Percentiles rank a stretch among this genome's conserved stretches.
These are phyloP conservation scores for Alnus rubra DNA, from an alignment of 306 rosid species.

Conservation along the genomic window DNA sequence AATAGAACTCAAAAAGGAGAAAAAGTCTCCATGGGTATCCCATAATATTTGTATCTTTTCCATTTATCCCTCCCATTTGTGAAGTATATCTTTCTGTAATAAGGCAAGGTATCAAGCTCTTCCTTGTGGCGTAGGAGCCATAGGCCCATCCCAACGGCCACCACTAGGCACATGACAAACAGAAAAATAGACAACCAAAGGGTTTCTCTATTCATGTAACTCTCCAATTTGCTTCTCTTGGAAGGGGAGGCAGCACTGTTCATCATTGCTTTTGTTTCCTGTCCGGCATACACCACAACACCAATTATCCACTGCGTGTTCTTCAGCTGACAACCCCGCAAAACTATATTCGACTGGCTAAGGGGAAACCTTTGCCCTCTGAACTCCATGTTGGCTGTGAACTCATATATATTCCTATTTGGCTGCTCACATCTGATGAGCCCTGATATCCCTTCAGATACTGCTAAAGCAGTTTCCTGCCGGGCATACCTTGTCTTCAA, in stretches of 20 bases:
- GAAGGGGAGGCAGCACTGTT: slow-evolving; percentile 93
- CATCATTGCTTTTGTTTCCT: slow-evolving; percentile 97
- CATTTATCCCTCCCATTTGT: slow-evolving; percentile 44
- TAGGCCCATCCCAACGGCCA: slow-evolving; percentile 76
- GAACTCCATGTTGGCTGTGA: slow-evolving; percentile 90
- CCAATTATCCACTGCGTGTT: slow-evolving; percentile 94
- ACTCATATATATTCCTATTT: slow-evolving; percentile 88
- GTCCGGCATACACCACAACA: slow-evolving; percentile 97
- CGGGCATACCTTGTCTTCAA: slow-evolving; percentile 95
- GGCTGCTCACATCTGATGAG: slow-evolving; percentile 86
- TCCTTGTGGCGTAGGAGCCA: slow-evolving; percentile 75
- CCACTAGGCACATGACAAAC: slow-evolving; percentile 78
- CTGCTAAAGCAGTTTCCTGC: slow-evolving; percentile 72
- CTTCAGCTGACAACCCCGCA: slow-evolving; percentile 98
- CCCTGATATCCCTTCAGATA: slow-evolving; percentile 64
- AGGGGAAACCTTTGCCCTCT: slow-evolving; percentile 61
- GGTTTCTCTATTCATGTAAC: slow-evolving; percentile 93
- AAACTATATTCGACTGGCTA: slow-evolving; percentile 88
- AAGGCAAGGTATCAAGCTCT: slow-evolving; percentile 82
- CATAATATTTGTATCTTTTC: slow-evolving; percentile 69
- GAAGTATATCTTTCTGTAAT: slow-evolving; percentile 69
- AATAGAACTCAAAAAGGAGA: slow-evolving; percentile 91
- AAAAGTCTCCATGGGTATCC: slow-evolving; percentile 87
- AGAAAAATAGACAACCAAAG: slow-evolving; percentile 85
- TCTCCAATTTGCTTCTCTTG: slow-evolving; percentile 87